Evolutionary conservation across 345 rosid species (phyloP), one percentile per base, ranked within the genome.

Genomic region (Euphorbia tirucalli): DNA sequence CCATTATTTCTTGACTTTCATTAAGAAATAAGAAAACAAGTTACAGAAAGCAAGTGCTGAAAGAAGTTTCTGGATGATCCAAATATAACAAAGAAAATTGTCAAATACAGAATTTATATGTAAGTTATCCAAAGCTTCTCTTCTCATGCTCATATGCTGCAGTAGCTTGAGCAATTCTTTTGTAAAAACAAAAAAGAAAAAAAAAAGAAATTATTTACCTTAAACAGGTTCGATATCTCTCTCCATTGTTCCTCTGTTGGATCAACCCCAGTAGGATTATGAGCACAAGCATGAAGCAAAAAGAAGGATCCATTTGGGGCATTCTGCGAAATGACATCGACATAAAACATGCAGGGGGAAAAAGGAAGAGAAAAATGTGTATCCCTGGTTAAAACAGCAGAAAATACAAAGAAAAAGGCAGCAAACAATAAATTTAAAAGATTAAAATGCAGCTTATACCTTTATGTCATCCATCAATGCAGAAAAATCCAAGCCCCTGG

Each of bases 211-310:
- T 59, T 32, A 19, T 63, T 69, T 66, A 89, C 98, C 92, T 92
- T 94, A 75, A 94, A 82, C 54, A 80, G 89, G 76, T 90, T 79
- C 57, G 98, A 94, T 67, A 94, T 94, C 87, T 90, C 93, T 82
- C 79, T 89, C 98, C 98, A 94, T 54, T 94, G 92, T 77, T 88
- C 95, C 73, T 92, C 98, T 21, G 96, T 59, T 71, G 98, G 98
- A 69, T 94, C 98, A 24, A 94, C 98, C 41, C 97, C 98, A 61
- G 97, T 94, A 74, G 98, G 98, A 76, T 94, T 94, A 82, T 88
- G 97, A 50, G 95, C 90, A 78, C 97, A 88, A 37, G 97, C 93
- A 79, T 94, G 98, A 61, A 94, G 92, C 18, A 94, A 83, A 81
- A 94, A 90, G 92, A 94, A 87, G 25, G 98, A 94, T 24, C 97